A percentile compares a stretch with the other conserved stretches of the same genome.
Conservation (phyloP, 345 rosid species). For the Ricinus communis region DNA sequence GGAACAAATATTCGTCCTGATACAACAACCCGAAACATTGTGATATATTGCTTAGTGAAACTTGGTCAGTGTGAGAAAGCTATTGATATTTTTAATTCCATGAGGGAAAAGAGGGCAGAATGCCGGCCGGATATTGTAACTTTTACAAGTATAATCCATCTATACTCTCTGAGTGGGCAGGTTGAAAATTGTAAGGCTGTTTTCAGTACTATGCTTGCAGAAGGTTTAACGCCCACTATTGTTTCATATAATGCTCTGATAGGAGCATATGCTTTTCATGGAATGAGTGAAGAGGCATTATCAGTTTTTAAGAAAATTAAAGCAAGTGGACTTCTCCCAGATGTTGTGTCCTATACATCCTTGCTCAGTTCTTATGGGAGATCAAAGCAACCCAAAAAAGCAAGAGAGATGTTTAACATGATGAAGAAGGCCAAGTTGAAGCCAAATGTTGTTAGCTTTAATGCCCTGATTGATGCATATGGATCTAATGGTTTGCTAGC, state of each 20-base stretch:
- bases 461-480: constrained; percentile 88
- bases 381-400: constrained; percentile 70
- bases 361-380: constrained; percentile 90
- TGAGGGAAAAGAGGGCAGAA: constrained; percentile 72
- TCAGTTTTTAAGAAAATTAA: constrained; percentile 71
- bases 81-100: constrained; percentile 67
- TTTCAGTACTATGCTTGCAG: constrained; percentile 73
- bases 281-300: constrained; percentile 76
- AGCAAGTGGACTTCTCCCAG: constrained; percentile 60
- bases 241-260: constrained; percentile 74
- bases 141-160: constrained; percentile 70
- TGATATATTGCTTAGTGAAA: constrained; percentile 76
- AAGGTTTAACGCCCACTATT: constrained; percentile 79
- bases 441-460: constrained; percentile 76
- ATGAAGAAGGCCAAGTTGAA: constrained; percentile 66
- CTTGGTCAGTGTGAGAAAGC: constrained; percentile 72
- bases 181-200: constrained; percentile 70
- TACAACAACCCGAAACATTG: constrained; percentile 78
- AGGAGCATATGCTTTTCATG: constrained; percentile 83
- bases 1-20: constrained; percentile 81
- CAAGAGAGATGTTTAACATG: constrained; percentile 67
- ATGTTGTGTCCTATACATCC: constrained; percentile 77
- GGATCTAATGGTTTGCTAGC: constrained; percentile 77
- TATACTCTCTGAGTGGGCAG: constrained; percentile 75
- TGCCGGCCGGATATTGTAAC: constrained; percentile 78